A percentile compares a stretch with the other conserved stretches of the same genome.
These are phyloP conservation scores for Termitomyces sp. DNA, from an alignment of 768 basidiomycete species.

Conservation along the genomic window DNA sequence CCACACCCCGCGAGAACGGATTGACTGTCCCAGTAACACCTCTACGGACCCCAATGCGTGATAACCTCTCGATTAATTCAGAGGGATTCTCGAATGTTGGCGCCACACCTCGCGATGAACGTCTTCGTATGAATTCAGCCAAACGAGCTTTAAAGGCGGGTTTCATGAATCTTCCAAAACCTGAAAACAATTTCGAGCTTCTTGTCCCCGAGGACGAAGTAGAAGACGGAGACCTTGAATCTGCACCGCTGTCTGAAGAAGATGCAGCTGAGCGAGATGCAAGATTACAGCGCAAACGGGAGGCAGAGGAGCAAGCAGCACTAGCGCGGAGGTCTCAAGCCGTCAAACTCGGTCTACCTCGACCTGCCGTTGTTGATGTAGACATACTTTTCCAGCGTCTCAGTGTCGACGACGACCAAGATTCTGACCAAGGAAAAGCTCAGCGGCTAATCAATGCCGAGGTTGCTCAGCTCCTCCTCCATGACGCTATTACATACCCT, in stretches of 20 bases:
- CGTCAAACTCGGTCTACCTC: slow-evolving; percentile 78
- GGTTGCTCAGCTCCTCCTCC: slow-evolving; percentile 70
- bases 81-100: slow-evolving; percentile 50
- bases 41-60: slow-evolving; percentile 90
- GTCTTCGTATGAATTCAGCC: slow-evolving; percentile 50
- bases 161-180: slow-evolving; percentile 81
- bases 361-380: slow-evolving; percentile 80
- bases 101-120: slow-evolving; percentile 75
- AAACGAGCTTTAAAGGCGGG: slow-evolving; percentile 77
- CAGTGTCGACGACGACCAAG: slow-evolving; percentile 38
- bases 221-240: slow-evolving; percentile 45
- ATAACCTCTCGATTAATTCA: slow-evolving; percentile 86
- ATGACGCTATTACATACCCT: slow-evolving; percentile 85
- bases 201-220: slow-evolving; percentile 87
- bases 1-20: slow-evolving; percentile 63
- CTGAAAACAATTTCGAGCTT: slow-evolving; percentile 97
- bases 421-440: slow-evolving; percentile 38
- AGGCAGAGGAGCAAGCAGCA: slow-evolving; percentile 73
- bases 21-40: slow-evolving; percentile 63
- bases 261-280: slow-evolving; percentile 94
- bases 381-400: slow-evolving; percentile 57
- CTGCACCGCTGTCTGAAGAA: slow-evolving; percentile 48
- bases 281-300: slow-evolving; percentile 51
- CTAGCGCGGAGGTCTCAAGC: slow-evolving; percentile 79
- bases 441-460: slow-evolving; percentile 70